Evolutionary conservation across 2,329 filamentous ascomycete genomes (phyloP).

Genomic region (Colletotrichum nymphaeae): DNA sequence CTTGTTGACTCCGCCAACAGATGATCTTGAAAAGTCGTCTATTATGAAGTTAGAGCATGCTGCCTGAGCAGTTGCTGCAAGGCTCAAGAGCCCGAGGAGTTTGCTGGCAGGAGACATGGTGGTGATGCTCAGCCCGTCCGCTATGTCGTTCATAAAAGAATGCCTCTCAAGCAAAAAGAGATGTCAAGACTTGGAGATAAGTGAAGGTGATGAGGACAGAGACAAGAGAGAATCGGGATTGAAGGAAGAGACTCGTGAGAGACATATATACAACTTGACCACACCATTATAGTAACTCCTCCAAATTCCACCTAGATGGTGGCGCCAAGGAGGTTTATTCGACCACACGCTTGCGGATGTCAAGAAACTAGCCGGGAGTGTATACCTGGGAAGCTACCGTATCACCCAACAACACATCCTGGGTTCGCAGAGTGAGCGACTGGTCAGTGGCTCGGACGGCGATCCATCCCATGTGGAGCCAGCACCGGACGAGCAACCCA

Average conservation of each 20-base stretch:
- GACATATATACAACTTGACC: not conserved
- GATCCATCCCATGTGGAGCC: not conserved
- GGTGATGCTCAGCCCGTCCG: not conserved
- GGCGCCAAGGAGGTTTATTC: not conserved
- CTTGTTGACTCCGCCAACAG: constrained; percentile 44
- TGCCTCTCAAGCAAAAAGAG: not conserved
- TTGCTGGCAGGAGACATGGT: constrained; percentile 3
- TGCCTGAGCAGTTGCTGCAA: constrained; percentile 34
- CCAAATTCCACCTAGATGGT: not conserved
- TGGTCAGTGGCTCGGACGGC: not conserved
- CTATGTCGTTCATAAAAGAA: not conserved
- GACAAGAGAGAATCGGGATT: not conserved
- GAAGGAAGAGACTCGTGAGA: not conserved
- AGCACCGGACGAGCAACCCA: not conserved
- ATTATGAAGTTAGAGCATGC: constrained; percentile 46
- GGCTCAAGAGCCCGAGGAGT: constrained; percentile 13
- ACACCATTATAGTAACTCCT: not conserved
- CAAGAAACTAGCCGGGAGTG: not conserved
- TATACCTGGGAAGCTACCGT: not conserved
- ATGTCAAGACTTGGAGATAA: not conserved
- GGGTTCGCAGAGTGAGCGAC: not conserved
- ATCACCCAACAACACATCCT: not conserved
- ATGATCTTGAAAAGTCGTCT: constrained; percentile 47
- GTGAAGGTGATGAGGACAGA: not conserved
- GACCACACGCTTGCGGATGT: not conserved